Evolutionary conservation across 495 filamentous ascomycete genomes (phyloP).

Genomic region (Penicillium paxilli): DNA sequence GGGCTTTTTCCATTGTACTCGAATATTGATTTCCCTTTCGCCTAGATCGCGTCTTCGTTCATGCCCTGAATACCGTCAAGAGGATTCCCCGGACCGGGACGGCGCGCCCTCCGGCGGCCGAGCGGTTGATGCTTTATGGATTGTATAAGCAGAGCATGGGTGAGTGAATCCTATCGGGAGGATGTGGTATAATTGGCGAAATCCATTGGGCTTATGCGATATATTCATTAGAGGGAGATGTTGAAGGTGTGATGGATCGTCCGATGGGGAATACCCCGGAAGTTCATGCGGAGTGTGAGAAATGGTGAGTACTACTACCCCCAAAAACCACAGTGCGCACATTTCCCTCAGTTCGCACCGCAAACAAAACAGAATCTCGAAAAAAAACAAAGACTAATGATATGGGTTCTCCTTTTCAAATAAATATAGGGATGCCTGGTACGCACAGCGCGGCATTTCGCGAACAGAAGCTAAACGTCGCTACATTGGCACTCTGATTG

Average conservation of each 20-base stretch:
- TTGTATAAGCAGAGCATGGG: slow-evolving; percentile 98
- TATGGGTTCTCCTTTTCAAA: background rate
- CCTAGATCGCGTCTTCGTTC: slow-evolving; percentile 93
- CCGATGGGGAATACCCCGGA: slow-evolving; percentile 60
- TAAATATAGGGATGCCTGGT: slow-evolving; percentile 82
- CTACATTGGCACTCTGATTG: slow-evolving; percentile 89
- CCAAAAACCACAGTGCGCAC: background rate
- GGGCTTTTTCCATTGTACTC: too few relatives aligned
- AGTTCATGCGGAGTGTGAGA: slow-evolving; percentile 57
- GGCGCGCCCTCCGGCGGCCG: slow-evolving; percentile 78
- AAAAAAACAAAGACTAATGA: background rate
- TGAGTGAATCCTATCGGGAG: slow-evolving; percentile 25
- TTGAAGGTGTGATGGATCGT: slow-evolving; percentile 86
- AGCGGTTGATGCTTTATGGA: slow-evolving; percentile 90
- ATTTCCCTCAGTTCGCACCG: background rate
- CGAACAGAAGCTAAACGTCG: slow-evolving; percentile 92
- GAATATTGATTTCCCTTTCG: background rate
- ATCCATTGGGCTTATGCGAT: slow-evolving; percentile 4
- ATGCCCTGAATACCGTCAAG: slow-evolving; percentile 97
- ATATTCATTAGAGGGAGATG: slow-evolving; percentile 77
- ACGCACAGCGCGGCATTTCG: slow-evolving; percentile 72
- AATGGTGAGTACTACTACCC: slow-evolving; percentile 48
- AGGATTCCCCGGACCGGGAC: slow-evolving; percentile 93
- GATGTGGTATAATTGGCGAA: background rate
- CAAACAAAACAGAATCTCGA: background rate